phyloP scores from a whole-genome alignment of 441 rosid genomes.

The Corymbia citriodora region DNA sequence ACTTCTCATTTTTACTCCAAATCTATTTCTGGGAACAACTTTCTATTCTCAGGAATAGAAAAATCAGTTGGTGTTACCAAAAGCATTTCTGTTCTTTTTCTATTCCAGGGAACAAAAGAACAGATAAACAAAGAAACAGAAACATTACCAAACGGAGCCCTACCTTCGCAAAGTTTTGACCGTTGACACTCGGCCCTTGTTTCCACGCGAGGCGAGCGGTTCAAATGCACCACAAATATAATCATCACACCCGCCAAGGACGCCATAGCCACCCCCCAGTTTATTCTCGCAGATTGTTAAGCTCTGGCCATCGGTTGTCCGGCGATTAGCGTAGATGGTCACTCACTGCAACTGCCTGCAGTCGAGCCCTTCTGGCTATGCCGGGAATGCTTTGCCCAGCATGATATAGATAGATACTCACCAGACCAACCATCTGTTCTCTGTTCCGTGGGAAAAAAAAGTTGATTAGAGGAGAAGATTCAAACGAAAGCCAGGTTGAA shows the following conservation, averaged over 20 bases:
- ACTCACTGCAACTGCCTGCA: slow-evolving; percentile 75
- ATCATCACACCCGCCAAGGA: not conserved
- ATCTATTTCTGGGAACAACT: no score
- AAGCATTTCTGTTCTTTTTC: no score
- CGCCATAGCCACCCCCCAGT: not conserved
- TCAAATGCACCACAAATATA: not conserved
- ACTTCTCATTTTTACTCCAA: no score
- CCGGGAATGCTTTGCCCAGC: slow-evolving; percentile 91
- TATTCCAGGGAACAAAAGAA: no score
- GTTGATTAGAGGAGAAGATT: not conserved
- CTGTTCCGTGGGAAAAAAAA: slow-evolving; percentile 1
- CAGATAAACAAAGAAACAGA: no score
- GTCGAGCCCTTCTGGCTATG: slow-evolving; percentile 81
- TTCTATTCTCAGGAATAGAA: no score
- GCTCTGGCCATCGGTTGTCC: not conserved
- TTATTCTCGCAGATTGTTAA: not conserved
- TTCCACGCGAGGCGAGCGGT: not conserved
- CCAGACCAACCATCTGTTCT: slow-evolving; percentile 85
- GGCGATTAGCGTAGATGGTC: slow-evolving; percentile 82
- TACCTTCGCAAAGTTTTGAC: not conserved
- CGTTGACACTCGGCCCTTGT: not conserved
- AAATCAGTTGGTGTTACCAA: no score
- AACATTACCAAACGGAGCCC: no score
- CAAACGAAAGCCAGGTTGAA: not conserved
- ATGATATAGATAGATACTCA: slow-evolving; percentile 85